Evolutionary conservation across 768 basidiomycete genomes (phyloP), one percentile per base, ranked within the genome.

Genomic region (Lactarius hengduanensis): DNA sequence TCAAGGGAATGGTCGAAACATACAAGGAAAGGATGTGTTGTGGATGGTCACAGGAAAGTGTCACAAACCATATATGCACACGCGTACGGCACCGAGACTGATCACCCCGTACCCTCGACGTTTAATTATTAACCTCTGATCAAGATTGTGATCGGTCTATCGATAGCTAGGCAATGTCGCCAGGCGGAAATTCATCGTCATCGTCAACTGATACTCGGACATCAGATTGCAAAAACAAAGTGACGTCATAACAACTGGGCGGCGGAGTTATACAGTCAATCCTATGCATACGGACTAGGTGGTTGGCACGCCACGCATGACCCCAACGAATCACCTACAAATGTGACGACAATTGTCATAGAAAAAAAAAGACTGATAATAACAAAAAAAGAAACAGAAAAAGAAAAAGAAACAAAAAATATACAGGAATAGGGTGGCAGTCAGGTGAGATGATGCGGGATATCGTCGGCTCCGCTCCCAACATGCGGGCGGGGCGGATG

Each of bases 401-500:
- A 9, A 34, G 4, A 34, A 34, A 32, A 30, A 30, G 30, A 30
- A 32, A 32, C 32, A 47, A 47, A 43, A 47, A 16, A n/a, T 32
- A 34, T 10, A 22, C 15, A n/a, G 20, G 26, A 47, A 63, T 38
- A 47, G 53, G 20, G 38, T 55, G 41, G 15, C 57, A 30, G 32
- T 55, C 66, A 63, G 16, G 50, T 45, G 62, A 62, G 15, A 26
- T 57, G 56, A 59, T 57, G 55, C 40, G 67, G 50, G 67, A 66
- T 66, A 68, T 66, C 34, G 45, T 50, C 59, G 64, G 64, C 67
- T 57, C 59, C 64, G 26, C 50, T 15, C 50, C 50, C n/a, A 47
- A 22, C 45, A n/a, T 10, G 45, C 45, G 43, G 34, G 57, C 32
- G 22, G 43, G 20, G 57, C 32, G 22, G 28, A 18, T 26, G 45